Evolutionary conservation across 441 rosid genomes (phyloP), one percentile per base, ranked within the genome.

Genomic region (Raphanus hybrid): DNA sequence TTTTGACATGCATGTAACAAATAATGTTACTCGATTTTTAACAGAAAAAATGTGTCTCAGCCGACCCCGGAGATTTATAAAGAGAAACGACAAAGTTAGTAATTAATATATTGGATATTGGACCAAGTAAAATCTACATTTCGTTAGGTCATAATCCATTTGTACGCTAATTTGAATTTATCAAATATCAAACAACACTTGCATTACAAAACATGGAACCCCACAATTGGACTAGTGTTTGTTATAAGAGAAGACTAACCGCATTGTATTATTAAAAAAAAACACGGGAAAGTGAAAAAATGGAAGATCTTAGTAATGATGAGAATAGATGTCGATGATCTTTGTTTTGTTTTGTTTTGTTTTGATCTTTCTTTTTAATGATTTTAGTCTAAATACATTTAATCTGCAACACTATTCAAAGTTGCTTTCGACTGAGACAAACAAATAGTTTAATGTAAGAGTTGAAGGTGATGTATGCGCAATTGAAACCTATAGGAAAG

Each of bases 71-170:
- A 70, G 64, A 64, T 3, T 5, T 37, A 6, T n/a, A 8, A 15
- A 50, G 14, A 10, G 34, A 50, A 69, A 45, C 43, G 70, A 52
- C 75, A 62, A 70, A 64, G 8, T 11, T 70, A 18, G 54, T 52
- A 64, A 29, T 57, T 10, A 27, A 54, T 57, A 18, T 12, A 69
- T 5, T 57, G 54, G 12, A 48, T 48, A 52, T 7, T 52, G 52
- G 75, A 77, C 71, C 80, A 41, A 70, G 67, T 32, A 4, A 70
- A 55, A 41, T 41, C 39, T 55, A n/a, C n/a, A 57, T 70, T 76
- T 77, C 16, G 72, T 71, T 77, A 77, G 80, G 80, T 71, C 76
- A 77, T 11, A n/a, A 77, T 77, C 62, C 71, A 77, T 71, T 68
- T 20, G 41, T 41, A 9, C n/a, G 62, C 23, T 68, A 39, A 18